Conservation (phyloP, 2,329 filamentous ascomycete species). For the Neofusicoccum sp. region DNA sequence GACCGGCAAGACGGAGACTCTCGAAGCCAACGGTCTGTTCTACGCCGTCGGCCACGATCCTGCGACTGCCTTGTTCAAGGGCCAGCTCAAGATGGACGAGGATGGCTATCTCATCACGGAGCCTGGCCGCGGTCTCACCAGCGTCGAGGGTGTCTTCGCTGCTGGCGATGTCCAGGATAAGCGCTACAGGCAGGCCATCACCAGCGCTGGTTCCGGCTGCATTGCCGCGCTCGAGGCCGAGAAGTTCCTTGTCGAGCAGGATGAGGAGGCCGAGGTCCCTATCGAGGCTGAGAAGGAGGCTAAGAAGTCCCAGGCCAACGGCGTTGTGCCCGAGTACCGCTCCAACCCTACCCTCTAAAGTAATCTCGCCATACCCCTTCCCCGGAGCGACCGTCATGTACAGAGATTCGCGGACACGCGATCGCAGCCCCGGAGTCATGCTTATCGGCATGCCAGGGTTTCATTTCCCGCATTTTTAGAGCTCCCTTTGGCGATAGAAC, state of each 20-base stretch:
- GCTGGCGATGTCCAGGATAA: slow-evolving; percentile 99
- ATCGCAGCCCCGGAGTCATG: not conserved
- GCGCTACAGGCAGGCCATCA: slow-evolving; percentile 95
- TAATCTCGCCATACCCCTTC: not conserved
- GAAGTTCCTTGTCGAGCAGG: slow-evolving; percentile 80
- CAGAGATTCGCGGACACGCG: not conserved
- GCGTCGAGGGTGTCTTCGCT: slow-evolving; percentile 87
- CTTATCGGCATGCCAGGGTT: not conserved
- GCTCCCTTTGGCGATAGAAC: slow-evolving; percentile 10
- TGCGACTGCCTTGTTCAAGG: slow-evolving; percentile 86
- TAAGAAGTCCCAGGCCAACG: slow-evolving; percentile 51
- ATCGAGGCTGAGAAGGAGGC: slow-evolving; percentile 50
- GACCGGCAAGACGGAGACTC: slow-evolving; percentile 74
- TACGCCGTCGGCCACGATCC: slow-evolving; percentile 98
- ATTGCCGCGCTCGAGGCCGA: slow-evolving; percentile 95
- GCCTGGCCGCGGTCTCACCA: slow-evolving; percentile 85
- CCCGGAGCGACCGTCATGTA: slow-evolving; percentile 3
- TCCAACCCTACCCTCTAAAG: slow-evolving; percentile 63
- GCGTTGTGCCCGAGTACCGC: slow-evolving; percentile 60
- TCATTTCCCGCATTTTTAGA: slow-evolving; percentile 2
- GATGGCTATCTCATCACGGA: slow-evolving; percentile 90
- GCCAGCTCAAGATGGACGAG: slow-evolving; percentile 79
- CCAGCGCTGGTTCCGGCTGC: slow-evolving; percentile 91
- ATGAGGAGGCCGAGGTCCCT: slow-evolving; percentile 53
- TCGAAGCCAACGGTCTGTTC: slow-evolving; percentile 89